Evolutionary conservation across 306 rosid species (phyloP), one percentile per base, ranked within the genome.

Genomic region (Prunus mira): DNA sequence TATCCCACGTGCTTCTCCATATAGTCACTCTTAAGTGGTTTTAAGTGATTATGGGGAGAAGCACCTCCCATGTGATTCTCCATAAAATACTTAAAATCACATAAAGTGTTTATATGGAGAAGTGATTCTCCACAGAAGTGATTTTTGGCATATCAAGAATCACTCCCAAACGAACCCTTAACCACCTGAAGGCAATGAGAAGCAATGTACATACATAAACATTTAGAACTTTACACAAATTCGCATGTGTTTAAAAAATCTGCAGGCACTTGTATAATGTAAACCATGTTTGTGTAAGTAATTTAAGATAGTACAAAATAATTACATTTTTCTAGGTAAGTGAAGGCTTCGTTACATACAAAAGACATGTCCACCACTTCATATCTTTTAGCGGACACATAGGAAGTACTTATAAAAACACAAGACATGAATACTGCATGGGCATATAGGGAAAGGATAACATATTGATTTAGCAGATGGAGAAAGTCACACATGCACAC

Each of bases 161-260:
- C 38, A 34, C 7, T 34, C 38, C 38, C 38, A 34, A 34, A 34
- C 2, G 38, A 34, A 34, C 38, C 38, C 38, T 55, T 54, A 18
- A 71, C 72, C 71, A 18, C 72, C 4, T 61, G 14, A 62, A 62
- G 43, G 43, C 51, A 69, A 51, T 61, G 41, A n/a, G 69, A 27
- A 49, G 9, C 14, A 14, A 46, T 46, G 49, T 12, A 49, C 20
- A 28, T 20, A 3, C 58, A 11, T 22, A 43, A 58, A 28, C 24
- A 18, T 15, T 34, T 41, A 38, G 27, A 73, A 27, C 11, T 73
- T 6, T 61, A 28, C 55, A 12, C 30, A 60, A 22, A 19, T n/a
- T 46, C 30, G 17, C 60, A 73, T 8, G 43, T 73, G 47, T 49
- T 19, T 28, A 45, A 10, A n/a, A n/a, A 7, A n/a, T 71, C 38